Conservation (phyloP, 345 rosid genomes). For the Angophora floribunda region DNA sequence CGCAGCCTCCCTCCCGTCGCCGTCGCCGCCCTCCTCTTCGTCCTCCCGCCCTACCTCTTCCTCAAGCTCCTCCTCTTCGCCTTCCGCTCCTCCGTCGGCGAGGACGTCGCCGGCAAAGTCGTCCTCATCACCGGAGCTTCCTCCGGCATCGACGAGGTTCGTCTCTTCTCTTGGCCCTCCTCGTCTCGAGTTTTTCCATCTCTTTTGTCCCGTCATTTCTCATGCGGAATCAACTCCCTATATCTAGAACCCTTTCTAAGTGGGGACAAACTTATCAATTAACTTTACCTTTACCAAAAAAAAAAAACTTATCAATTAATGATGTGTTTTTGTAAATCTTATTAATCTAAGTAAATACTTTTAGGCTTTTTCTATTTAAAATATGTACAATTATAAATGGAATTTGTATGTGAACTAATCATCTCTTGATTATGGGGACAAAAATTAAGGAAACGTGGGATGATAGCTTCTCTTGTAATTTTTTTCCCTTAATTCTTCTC, state of each 20-base stretch:
- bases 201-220: neutral
- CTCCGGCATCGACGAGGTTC: constrained; percentile 64
- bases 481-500: neutral
- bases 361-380: neutral
- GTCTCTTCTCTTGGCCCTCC: neutral
- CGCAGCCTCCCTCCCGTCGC: constrained; percentile 8
- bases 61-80: constrained; percentile 14
- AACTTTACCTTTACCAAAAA: no score
- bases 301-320: no score
- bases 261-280: neutral
- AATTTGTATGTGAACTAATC: neutral
- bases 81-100: constrained; percentile 10
- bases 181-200: neutral
- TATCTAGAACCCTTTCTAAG: neutral
- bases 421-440: neutral
- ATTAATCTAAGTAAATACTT: neutral
- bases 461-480: neutral
- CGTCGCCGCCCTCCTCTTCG: constrained; percentile 11
- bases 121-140: constrained; percentile 59
- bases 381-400: neutral
- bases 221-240: neutral
- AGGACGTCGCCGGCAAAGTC: constrained; percentile 57
- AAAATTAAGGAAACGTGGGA: neutral
- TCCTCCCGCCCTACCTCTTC: constrained; percentile 32
- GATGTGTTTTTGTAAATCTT: neutral